Conservation (phyloP, 2,329 filamentous ascomycete genomes). For the Fusarium camptoceras region DNA sequence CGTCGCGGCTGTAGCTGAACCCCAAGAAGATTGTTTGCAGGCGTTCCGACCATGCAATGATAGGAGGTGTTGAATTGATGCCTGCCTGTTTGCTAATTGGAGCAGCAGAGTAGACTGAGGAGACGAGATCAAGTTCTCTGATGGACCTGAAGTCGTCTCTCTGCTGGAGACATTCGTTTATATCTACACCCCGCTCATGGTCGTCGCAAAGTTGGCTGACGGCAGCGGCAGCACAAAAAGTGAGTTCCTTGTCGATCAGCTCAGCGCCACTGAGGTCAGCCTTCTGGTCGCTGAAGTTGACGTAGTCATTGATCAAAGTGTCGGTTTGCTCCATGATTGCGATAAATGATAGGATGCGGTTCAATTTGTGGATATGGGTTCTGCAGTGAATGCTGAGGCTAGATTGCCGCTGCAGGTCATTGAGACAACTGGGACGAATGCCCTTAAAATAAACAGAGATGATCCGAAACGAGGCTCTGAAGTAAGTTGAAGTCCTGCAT, state of each 20-base stretch:
- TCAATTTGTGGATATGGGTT: rapidly evolving
- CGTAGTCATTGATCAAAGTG: conserved; percentile 5
- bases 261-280: not conserved
- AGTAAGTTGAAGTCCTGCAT: not conserved
- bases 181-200: not conserved
- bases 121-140: not conserved
- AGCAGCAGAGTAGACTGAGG: not conserved
- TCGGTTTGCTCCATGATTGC: not conserved
- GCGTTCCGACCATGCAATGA: not conserved
- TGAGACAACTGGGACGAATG: rapidly evolving
- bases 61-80: not conserved
- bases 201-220: conserved; percentile 10
- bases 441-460: not conserved
- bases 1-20: not conserved
- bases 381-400: rapidly evolving
- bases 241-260: not conserved
- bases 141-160: not conserved
- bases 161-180: not conserved
- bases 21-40: not conserved
- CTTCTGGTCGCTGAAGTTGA: conserved; percentile 7
- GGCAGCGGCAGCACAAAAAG: conserved; percentile 3
- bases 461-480: not conserved
- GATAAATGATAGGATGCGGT: rapidly evolving
- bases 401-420: not conserved
- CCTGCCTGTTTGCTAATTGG: not conserved